Percentiles rank a stretch among this genome's conserved stretches.
phyloP scores from a whole-genome alignment of 495 filamentous ascomycete genomes.

The Podospora tetraspora region DNA sequence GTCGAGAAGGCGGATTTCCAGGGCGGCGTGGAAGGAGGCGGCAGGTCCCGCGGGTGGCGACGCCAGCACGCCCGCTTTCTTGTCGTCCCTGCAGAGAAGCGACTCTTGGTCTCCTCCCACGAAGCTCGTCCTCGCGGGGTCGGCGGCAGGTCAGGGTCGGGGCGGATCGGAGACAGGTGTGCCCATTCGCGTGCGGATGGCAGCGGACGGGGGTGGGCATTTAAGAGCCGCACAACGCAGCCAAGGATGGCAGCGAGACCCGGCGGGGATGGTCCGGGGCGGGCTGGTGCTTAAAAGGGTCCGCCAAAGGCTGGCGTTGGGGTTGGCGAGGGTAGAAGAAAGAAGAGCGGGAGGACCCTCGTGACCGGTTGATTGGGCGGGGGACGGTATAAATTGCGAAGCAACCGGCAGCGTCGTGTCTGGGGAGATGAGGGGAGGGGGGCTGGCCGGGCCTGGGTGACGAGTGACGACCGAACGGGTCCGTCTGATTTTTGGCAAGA shows the following conservation, averaged over 20 bases:
- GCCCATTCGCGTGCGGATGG: slow-evolving; percentile 20
- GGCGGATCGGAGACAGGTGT: slow-evolving; percentile 15
- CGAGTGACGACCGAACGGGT: neutral
- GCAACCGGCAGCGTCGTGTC: neutral
- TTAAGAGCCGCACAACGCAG: slow-evolving; percentile 30
- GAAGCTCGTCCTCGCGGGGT: slow-evolving; percentile 11
- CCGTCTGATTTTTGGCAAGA: slow-evolving; percentile 5
- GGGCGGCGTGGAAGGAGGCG: neutral
- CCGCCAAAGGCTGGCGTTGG: slow-evolving; percentile 5
- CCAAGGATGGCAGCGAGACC: slow-evolving; percentile 19
- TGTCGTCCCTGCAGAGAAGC: neutral
- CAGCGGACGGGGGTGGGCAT: slow-evolving; percentile 24
- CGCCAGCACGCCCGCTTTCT: neutral
- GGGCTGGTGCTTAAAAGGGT: slow-evolving; percentile 20
- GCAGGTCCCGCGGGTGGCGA: neutral
- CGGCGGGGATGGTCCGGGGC: slow-evolving; percentile 9
- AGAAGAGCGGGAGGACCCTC: slow-evolving; percentile 25
- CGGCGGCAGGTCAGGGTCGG: slow-evolving; percentile 6
- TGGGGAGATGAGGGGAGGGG: slow-evolving; percentile 17
- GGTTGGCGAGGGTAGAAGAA: slow-evolving; percentile 19
- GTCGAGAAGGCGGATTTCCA: slow-evolving; percentile 4
- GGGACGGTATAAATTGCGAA: slow-evolving; percentile 27
- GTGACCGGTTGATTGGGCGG: slow-evolving; percentile 32
- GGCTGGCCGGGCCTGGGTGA: slow-evolving; percentile 10
- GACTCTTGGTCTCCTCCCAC: slow-evolving; percentile 8